Percentiles rank a stretch among this genome's conserved stretches.
Evolutionary conservation across 192 early-diverging fungal genomes (phyloP).

Genomic region (Allomyces macrogynus): DNA sequence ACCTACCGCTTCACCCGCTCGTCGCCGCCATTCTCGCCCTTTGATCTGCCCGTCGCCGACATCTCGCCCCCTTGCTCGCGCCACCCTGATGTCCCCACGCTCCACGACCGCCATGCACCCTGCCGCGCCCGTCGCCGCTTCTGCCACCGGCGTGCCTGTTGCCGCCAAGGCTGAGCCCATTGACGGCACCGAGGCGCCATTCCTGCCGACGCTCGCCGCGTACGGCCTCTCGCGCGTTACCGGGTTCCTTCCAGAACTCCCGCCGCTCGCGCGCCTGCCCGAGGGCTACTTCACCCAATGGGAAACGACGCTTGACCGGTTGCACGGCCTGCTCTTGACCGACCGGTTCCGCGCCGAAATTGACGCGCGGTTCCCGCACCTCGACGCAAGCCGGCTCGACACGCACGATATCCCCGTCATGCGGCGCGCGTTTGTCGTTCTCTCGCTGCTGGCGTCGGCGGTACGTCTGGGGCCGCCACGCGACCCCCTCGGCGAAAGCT

Average conservation of each 20-base stretch:
- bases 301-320: constrained; percentile 60
- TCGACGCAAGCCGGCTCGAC: constrained; percentile 35
- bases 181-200: too few species aligned
- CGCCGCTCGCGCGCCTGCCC: constrained; percentile 51
- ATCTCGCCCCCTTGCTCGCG: too few species aligned
- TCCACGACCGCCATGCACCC: too few species aligned
- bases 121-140: too few species aligned
- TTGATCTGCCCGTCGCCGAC: too few species aligned
- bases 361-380: constrained; percentile 53
- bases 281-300: constrained; percentile 67
- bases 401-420: constrained; percentile 37
- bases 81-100: too few species aligned
- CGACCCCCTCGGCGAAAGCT: constrained; percentile 6
- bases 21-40: too few species aligned
- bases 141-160: too few species aligned
- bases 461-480: constrained; percentile 78
- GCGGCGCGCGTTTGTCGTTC: constrained; percentile 64
- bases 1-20: too few species aligned
- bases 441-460: constrained; percentile 78
- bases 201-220: constrained; percentile 26
- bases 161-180: too few species aligned
- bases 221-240: constrained; percentile 63
- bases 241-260: constrained; percentile 66
- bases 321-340: constrained; percentile 51
- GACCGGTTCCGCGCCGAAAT: constrained; percentile 43